A percentile compares a stretch with the other conserved stretches of the same genome.
Conservation (phyloP, 2,329 filamentous ascomycete genomes). For the Monilinia fructicola region DNA sequence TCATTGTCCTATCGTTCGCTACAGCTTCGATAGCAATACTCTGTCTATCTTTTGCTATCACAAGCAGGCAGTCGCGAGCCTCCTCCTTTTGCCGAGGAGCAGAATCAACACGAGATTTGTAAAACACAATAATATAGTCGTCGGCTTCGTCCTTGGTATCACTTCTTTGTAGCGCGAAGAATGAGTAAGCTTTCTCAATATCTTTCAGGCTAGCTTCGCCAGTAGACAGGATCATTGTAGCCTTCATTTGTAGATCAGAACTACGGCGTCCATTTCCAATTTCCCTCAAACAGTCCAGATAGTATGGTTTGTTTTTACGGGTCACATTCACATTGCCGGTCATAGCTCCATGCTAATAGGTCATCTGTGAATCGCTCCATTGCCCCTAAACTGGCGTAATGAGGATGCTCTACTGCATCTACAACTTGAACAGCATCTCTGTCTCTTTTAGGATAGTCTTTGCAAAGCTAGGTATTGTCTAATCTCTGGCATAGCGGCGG, state of each 20-base stretch:
- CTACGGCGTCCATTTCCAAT: slow-evolving; percentile 53
- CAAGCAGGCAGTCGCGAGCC: slow-evolving; percentile 54
- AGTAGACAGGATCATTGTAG: slow-evolving; percentile 56
- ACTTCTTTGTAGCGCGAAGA: slow-evolving; percentile 54
- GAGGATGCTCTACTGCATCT: slow-evolving; percentile 43
- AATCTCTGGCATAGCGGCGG: slow-evolving; percentile 34
- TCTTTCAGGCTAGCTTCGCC: slow-evolving; percentile 58
- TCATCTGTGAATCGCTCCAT: slow-evolving; percentile 61
- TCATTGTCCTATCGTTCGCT: slow-evolving; percentile 56
- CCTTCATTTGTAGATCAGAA: slow-evolving; percentile 56
- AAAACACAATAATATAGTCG: slow-evolving; percentile 61
- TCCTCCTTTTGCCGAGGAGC: slow-evolving; percentile 55
- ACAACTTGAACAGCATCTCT: slow-evolving; percentile 34
- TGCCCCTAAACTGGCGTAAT: slow-evolving; percentile 63
- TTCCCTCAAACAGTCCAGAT: slow-evolving; percentile 63
- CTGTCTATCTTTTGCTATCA: slow-evolving; percentile 57
- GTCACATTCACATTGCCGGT: slow-evolving; percentile 58
- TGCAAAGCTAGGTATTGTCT: slow-evolving; percentile 37
- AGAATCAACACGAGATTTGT: slow-evolving; percentile 58
- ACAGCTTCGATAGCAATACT: slow-evolving; percentile 59
- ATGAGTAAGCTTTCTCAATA: slow-evolving; percentile 56
- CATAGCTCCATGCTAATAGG: slow-evolving; percentile 62
- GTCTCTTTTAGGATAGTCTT: slow-evolving; percentile 36
- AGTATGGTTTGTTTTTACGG: slow-evolving; percentile 55
- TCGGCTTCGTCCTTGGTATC: slow-evolving; percentile 47